Evolutionary conservation across 225 moss, liverwort and hornwort species (phyloP).

Genomic region (Straminergon stramineum): DNA sequence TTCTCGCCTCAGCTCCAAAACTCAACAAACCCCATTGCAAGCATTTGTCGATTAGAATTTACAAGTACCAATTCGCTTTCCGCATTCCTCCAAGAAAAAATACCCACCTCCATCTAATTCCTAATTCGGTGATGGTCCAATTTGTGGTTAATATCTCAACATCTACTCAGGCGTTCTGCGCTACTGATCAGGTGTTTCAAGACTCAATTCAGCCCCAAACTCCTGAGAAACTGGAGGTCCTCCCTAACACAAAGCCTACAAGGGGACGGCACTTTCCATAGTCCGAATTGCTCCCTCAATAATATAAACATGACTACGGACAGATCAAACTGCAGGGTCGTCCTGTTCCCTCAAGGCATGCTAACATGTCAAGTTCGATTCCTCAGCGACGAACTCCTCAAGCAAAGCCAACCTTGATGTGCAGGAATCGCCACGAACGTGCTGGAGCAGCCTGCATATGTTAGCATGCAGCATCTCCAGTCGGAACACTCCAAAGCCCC

Average conservation of each 20-base stretch:
- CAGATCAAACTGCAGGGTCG: not conserved
- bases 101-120: not conserved
- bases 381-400: constrained; percentile 30
- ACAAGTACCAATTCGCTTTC: not conserved
- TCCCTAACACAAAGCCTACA: not conserved
- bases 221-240: not conserved
- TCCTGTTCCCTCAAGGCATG: not conserved
- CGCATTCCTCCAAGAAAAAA: not conserved
- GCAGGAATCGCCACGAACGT: constrained; percentile 29
- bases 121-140: not conserved
- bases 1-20: not conserved
- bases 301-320: not conserved
- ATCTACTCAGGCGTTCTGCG: not conserved
- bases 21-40: not conserved
- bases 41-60: not conserved
- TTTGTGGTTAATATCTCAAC: not conserved
- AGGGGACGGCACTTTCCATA: not conserved
- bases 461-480: constrained; percentile 71
- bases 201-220: not conserved
- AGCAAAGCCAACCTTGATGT: constrained; percentile 31
- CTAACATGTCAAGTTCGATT: constrained; percentile 17
- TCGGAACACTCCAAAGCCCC: constrained; percentile 56
- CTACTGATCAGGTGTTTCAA: not conserved
- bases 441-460: constrained; percentile 47
- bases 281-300: not conserved